Evolutionary conservation across 176 grass and related monocot species (phyloP), one percentile per base, ranked within the genome.

Genomic region (Paspalum notatum): DNA sequence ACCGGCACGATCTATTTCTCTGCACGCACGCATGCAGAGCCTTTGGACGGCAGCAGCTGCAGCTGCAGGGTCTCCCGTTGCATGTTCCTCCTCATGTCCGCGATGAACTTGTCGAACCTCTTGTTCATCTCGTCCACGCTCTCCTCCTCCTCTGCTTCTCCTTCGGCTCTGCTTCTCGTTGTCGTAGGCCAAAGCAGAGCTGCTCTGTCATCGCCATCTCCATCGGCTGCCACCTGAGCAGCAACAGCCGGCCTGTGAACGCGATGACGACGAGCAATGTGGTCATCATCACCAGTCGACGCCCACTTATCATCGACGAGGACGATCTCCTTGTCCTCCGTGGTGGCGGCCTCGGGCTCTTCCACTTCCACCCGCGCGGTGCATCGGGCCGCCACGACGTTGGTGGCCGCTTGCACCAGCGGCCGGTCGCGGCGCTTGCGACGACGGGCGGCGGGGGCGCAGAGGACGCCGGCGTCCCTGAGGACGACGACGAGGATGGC

Each of bases 21-120:
- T 32, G 32, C 32, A 32, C 32, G 32, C 32, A 32, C n/a, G n/a
- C n/a, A 32, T 32, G 32, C 32, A 32, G 32, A 32, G 32, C 32
- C 32, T 32, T 32, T 32, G 32, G 32, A 32, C 32, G 32, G 32
- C 32, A 32, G 32, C 15, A 58, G 0, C n/a, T 21, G 42, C 60
- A 70, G 58, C 46, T 68, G 71, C 41, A 38, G 10, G 55, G n/a
- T 79, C 81, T 96, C 93, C 74, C 44, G 45, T 1, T 76, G 81
- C 59, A 84, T 92, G 25, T 71, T 58, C 47, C 54, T 75, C 79
- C 59, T 85, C 41, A 41, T 68, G 13, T 54, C 82, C 62, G 67
- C 18, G 62, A 97, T 97, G 82, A 97, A 97, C 68, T 92, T 91
- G 6, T 91, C 91, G 76, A 92, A 56, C 62, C 15, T 85, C 76